These are phyloP conservation scores for Globisporangium paddicum DNA, from an alignment of 352 stramenopile genomes.

Conservation along the genomic window DNA sequence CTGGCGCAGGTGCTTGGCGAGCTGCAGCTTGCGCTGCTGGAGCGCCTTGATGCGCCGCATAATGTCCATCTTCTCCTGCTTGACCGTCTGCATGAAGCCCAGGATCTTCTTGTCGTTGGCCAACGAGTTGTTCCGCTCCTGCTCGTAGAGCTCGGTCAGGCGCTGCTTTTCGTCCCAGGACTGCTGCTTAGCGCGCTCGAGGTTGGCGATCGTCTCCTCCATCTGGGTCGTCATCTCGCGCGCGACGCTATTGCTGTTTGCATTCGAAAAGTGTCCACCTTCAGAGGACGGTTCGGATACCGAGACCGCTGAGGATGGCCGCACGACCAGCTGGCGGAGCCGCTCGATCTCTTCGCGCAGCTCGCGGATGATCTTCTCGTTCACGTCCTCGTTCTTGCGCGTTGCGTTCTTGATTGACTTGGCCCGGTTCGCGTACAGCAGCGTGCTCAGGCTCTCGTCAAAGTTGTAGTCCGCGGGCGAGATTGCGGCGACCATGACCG, in stretches of 20 bases:
- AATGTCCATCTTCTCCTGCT: constrained; percentile 89
- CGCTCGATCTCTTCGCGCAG: constrained; percentile 91
- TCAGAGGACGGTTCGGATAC: not conserved
- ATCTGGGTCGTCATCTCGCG: constrained; percentile 68
- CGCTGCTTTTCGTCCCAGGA: constrained; percentile 90
- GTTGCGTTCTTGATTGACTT: constrained; percentile 91
- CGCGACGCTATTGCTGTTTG: no score
- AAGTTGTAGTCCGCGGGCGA: constrained; percentile 91
- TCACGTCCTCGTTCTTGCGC: constrained; percentile 89
- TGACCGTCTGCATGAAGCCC: constrained; percentile 87
- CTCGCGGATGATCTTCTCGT: constrained; percentile 89
- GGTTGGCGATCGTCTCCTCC: constrained; percentile 83
- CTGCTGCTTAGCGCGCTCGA: constrained; percentile 84
- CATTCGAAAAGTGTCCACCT: not conserved
- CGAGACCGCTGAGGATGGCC: constrained; percentile 26
- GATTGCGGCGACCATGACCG: constrained; percentile 94
- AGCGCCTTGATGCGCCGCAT: constrained; percentile 88
- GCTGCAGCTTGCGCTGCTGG: constrained; percentile 71
- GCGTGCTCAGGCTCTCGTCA: constrained; percentile 91
- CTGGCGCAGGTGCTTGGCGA: constrained; percentile 69
- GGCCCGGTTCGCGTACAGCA: constrained; percentile 92
- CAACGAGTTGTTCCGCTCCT: constrained; percentile 84
- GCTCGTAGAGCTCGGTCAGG: constrained; percentile 79
- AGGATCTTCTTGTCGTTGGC: constrained; percentile 79
- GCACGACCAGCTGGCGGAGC: constrained; percentile 80